These are phyloP conservation scores for Rossbeevera mucosa DNA, from an alignment of 768 basidiomycete species.

Conservation along the genomic window DNA sequence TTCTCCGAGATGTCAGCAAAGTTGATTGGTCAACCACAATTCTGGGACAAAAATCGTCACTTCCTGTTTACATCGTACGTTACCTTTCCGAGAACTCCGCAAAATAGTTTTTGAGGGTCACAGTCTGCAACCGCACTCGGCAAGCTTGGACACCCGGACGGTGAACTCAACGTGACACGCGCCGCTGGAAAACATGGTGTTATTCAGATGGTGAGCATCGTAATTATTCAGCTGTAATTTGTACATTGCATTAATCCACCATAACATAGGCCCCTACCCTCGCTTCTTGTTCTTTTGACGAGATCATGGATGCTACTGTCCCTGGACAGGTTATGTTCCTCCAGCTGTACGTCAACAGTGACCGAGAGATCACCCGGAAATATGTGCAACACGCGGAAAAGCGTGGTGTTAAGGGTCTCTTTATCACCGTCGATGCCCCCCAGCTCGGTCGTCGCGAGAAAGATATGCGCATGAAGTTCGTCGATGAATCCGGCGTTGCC, in stretches of 20 bases:
- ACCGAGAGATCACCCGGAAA: conserved; percentile 77
- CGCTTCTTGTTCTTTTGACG: conserved; percentile 93
- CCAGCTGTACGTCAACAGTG: conserved; percentile 89
- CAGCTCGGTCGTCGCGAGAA: conserved; percentile 93
- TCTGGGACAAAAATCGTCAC: conserved; percentile 64
- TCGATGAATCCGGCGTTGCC: conserved; percentile 47
- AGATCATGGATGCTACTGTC: conserved; percentile 79
- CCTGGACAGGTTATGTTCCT: conserved; percentile 81
- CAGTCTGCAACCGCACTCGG: conserved; percentile 84
- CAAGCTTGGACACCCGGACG: conserved; percentile 94
- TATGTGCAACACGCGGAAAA: conserved; percentile 88
- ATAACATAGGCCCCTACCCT: conserved; percentile 79
- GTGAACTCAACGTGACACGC: conserved; percentile 85
- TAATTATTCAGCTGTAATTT: background rate
- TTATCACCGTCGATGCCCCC: conserved; percentile 97
- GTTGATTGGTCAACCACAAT: conserved; percentile 83
- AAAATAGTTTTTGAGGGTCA: background rate
- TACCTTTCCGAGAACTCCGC: conserved; percentile 21
- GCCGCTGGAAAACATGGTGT: conserved; percentile 78
- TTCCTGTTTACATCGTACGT: conserved; percentile 74
- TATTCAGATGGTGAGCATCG: conserved; percentile 60
- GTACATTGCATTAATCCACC: background rate
- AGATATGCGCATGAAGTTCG: conserved; percentile 63
- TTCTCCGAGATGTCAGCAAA: conserved; percentile 73
- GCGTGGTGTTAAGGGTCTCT: conserved; percentile 87